Percentiles rank a stretch among this genome's conserved stretches.
Evolutionary conservation across 352 stramenopile species (phyloP).

Genomic region (Hyphochytrium catenoides): DNA sequence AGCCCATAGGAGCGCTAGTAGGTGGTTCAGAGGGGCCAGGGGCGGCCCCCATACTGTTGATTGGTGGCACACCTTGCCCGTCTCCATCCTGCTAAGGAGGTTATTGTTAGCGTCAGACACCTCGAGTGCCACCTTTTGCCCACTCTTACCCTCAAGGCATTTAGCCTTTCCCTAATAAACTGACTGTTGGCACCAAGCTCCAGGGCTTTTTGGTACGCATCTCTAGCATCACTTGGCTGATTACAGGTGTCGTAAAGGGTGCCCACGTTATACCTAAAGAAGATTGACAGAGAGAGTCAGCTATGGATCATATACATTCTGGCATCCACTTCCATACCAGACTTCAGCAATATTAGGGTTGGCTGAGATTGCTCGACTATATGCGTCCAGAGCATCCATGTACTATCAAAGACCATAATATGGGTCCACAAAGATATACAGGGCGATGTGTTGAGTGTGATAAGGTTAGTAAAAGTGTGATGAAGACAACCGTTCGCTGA

Average conservation of each 20-base stretch:
- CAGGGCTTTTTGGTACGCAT: constrained; percentile 62
- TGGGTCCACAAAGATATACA: no score
- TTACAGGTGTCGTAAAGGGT: constrained; percentile 71
- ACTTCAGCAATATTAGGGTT: constrained; percentile 71
- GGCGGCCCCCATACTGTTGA: no score
- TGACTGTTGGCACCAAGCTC: constrained; percentile 50
- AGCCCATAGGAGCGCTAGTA: constrained; percentile 59
- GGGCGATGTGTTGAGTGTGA: no score
- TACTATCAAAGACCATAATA: no score
- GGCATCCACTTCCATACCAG: no score
- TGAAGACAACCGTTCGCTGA: no score
- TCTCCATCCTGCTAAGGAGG: no score
- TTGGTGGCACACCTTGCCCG: no score
- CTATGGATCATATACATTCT: no score
- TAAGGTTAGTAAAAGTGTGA: no score
- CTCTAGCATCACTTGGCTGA: constrained; percentile 56
- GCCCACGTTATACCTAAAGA: constrained; percentile 72
- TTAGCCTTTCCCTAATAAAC: constrained; percentile 51
- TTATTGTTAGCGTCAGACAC: constrained; percentile 56
- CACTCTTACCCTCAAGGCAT: constrained; percentile 38
- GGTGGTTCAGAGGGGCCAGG: constrained; percentile 44
- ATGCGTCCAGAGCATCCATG: constrained; percentile 55
- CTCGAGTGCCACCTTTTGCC: constrained; percentile 45
- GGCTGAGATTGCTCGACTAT: constrained; percentile 66
- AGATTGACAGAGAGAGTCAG: no score